Evolutionary conservation across 2,329 filamentous ascomycete genomes (phyloP).

Genomic region (Botrytis aclada): DNA sequence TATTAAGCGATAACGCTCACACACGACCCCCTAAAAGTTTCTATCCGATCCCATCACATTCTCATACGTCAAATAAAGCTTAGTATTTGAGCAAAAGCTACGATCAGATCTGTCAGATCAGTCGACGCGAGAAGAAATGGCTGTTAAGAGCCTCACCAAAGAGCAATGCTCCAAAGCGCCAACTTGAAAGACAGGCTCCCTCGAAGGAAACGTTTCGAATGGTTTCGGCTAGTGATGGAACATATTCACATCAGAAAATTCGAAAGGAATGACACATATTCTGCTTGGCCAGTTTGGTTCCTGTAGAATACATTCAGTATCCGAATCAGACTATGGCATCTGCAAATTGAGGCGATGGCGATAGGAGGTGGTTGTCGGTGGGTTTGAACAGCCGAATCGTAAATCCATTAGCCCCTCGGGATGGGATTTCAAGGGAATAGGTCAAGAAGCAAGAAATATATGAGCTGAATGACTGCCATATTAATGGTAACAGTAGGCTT

Average conservation of each 20-base stretch:
- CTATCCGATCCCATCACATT: not conserved
- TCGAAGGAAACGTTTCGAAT: too few species aligned
- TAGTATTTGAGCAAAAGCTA: not conserved
- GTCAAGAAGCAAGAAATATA: not conserved
- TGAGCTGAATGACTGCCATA: not conserved
- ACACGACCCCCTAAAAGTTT: not conserved
- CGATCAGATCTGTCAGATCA: not conserved
- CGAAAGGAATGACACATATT: too few species aligned
- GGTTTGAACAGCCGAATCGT: too few species aligned
- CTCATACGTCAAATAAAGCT: not conserved
- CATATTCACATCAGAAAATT: not conserved
- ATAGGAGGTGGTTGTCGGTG: too few species aligned
- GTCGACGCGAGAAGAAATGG: accelerated
- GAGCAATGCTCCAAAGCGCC: not conserved
- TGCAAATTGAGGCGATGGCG: too few species aligned
- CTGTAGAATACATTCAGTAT: not conserved
- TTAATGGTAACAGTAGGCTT: not conserved
- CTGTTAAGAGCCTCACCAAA: too few species aligned
- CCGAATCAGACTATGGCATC: not conserved
- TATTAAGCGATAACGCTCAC: not conserved
- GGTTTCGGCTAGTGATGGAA: too few species aligned
- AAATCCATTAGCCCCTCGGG: not conserved
- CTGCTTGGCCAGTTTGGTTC: accelerated
- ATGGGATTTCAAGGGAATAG: too few species aligned
- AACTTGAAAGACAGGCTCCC: too few species aligned